Evolutionary conservation across 805 yeast genomes (phyloP).

Genomic region (Saturnispora ahearnii): DNA sequence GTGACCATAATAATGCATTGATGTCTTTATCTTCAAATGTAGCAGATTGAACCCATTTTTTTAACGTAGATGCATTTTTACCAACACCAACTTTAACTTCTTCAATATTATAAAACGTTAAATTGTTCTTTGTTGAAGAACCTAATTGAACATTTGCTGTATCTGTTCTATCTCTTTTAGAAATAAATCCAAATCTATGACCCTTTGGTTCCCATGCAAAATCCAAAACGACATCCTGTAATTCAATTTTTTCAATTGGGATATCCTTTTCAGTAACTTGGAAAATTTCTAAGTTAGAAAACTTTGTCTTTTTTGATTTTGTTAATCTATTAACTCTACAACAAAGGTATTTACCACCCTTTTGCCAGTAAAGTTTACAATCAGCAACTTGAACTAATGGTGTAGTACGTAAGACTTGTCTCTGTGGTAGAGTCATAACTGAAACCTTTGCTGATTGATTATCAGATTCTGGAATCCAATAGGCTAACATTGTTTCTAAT

Average conservation of each 20-base stretch:
- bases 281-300: slow-evolving; percentile 88
- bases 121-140: slow-evolving; percentile 48
- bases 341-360: slow-evolving; percentile 71
- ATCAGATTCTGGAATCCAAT: slow-evolving; percentile 89
- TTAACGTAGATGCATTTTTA: slow-evolving; percentile 14
- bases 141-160: slow-evolving; percentile 45
- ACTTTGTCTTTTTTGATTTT: slow-evolving; percentile 84
- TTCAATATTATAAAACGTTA: slow-evolving; percentile 76
- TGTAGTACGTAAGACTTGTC: slow-evolving; percentile 77
- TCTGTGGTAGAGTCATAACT: slow-evolving; percentile 77
- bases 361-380: slow-evolving; percentile 91
- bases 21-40: slow-evolving; percentile 36
- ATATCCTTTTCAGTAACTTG: slow-evolving; percentile 78
- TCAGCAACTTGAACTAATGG: slow-evolving; percentile 91
- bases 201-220: slow-evolving; percentile 96
- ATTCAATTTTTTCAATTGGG: slow-evolving; percentile 91
- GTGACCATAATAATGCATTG: slow-evolving; percentile 82
- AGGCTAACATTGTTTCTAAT: slow-evolving; percentile 63
- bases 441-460: slow-evolving; percentile 95
- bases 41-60: slow-evolving; percentile 41
- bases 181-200: slow-evolving; percentile 75
- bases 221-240: slow-evolving; percentile 78
- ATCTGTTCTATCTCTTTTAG: slow-evolving; percentile 41
- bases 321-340: slow-evolving; percentile 96
- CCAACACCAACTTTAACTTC: slow-evolving; percentile 34